These are phyloP conservation scores for Cruciata laevipes DNA, from an alignment of 257 asterid species.

Conservation along the genomic window DNA sequence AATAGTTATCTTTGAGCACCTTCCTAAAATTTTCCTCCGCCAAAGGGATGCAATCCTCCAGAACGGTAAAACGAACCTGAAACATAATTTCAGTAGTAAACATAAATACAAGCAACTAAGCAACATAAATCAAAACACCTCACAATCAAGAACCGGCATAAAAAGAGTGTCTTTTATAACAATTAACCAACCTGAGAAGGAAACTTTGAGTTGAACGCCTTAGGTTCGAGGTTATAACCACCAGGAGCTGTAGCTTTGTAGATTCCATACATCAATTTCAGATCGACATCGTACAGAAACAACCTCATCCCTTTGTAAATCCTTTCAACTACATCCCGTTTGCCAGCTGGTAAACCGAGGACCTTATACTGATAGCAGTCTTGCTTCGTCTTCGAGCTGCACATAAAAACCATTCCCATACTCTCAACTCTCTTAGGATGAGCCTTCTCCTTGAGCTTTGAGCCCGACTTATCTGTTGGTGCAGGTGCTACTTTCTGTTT, in stretches of 20 bases:
- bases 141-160: neutral
- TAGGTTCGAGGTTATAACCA: slow-evolving; percentile 76
- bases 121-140: neutral
- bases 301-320: slow-evolving; percentile 85
- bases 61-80: slow-evolving; percentile 65
- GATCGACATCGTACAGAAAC: slow-evolving; percentile 66
- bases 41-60: slow-evolving; percentile 67
- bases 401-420: slow-evolving; percentile 95
- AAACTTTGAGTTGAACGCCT: slow-evolving; percentile 81
- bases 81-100: slow-evolving; percentile 10
- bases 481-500: slow-evolving; percentile 26
- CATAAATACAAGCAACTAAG: slow-evolving; percentile 19
- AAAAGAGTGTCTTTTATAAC: neutral
- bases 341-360: slow-evolving; percentile 86
- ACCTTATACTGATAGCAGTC: slow-evolving; percentile 73
- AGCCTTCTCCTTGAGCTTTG: slow-evolving; percentile 37
- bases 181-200: slow-evolving; percentile 84
- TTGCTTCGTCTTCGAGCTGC: slow-evolving; percentile 75
- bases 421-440: slow-evolving; percentile 44
- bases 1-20: slow-evolving; percentile 61
- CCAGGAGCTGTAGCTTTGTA: slow-evolving; percentile 81
- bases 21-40: slow-evolving; percentile 78
- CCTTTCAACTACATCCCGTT: slow-evolving; percentile 60
- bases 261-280: slow-evolving; percentile 79
- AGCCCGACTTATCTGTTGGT: slow-evolving; percentile 36